phyloP scores from a whole-genome alignment of 129 eudicot species.

The carrot (Daucus carota) region DNA sequence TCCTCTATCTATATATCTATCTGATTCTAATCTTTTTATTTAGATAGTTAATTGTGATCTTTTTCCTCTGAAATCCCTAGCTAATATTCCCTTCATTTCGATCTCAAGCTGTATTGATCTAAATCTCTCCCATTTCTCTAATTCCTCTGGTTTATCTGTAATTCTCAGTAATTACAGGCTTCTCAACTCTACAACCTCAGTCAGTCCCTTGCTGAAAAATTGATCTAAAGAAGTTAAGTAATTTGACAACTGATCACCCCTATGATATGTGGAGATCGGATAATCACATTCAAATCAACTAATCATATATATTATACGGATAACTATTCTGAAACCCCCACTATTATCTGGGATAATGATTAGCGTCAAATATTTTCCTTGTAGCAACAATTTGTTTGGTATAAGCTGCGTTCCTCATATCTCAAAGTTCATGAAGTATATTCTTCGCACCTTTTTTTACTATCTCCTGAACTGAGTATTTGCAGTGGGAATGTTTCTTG shows the following conservation, averaged over 20 bases:
- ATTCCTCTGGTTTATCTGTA: not conserved
- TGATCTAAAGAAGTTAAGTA: not conserved
- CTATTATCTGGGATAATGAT: not conserved
- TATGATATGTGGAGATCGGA: not conserved
- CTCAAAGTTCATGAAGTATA: not conserved
- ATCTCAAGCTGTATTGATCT: not conserved
- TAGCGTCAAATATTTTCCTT: not conserved
- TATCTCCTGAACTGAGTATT: conserved; percentile 11
- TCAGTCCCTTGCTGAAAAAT: not conserved
- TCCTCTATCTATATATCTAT: not conserved
- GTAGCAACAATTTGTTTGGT: not conserved
- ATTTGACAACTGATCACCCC: not conserved
- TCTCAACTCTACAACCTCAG: not conserved
- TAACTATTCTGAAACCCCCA: not conserved
- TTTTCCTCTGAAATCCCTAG: not conserved
- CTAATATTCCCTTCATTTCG: not conserved
- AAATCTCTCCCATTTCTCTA: not conserved
- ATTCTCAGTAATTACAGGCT: not conserved
- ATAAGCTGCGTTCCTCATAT: not conserved
- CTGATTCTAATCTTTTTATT: not conserved
- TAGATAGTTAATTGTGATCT: not conserved
- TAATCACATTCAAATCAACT: not conserved
- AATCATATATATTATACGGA: not conserved
- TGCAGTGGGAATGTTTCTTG: conserved; percentile 80
- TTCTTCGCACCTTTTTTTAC: not conserved